Evolutionary conservation across 768 basidiomycete species (phyloP), one percentile per base, ranked within the genome.

Genomic region (Sarcomyxa edulis): DNA sequence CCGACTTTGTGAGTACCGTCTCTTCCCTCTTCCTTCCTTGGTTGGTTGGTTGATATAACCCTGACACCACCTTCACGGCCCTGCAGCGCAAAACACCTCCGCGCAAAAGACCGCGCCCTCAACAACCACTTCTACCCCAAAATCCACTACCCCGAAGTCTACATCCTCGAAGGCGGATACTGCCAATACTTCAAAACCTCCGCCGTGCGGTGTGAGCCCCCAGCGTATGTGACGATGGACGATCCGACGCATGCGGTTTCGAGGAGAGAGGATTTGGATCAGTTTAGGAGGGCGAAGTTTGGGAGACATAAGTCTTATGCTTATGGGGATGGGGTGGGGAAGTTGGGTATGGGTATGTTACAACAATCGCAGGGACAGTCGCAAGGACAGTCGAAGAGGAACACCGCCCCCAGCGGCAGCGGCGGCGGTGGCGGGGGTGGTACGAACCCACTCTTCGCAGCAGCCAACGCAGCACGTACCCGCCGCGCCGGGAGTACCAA

Each of bases 151-250:
- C 96, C 96, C 0, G 96, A 99, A 62, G 78, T 98, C 12, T 99
- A 98, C 65, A 78, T 99, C 49, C 77, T 99, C 6, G 90, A 96
- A 63, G 96, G 96, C 25, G 96, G 96, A 9, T 99, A 97, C 60
- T 90, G 81, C 49, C 75, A 79, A 29, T 98, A 92, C 66, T 96
- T 73, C 66, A 78, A 81, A 49, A 62, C 68, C 16, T 83, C 76
- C 36, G 65, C 77, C 2, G 55, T 62, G 21, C 83, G 82, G 31
- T 98, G 95, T 65, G 68, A 84, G 32, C 94, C 91, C 0, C 66
- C 64, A 12, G 83, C 74, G 1, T 99, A 99, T 54, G 82, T 95
- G 28, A 79, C 74, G 6, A 99, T 99, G 96, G 92, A 97, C 53
- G 93, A 97, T 56, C 93, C 93, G 2, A 73, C 72, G 31, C 82